phyloP scores from a whole-genome alignment of 2,329 filamentous ascomycete genomes.

The Knufia fluminis region DNA sequence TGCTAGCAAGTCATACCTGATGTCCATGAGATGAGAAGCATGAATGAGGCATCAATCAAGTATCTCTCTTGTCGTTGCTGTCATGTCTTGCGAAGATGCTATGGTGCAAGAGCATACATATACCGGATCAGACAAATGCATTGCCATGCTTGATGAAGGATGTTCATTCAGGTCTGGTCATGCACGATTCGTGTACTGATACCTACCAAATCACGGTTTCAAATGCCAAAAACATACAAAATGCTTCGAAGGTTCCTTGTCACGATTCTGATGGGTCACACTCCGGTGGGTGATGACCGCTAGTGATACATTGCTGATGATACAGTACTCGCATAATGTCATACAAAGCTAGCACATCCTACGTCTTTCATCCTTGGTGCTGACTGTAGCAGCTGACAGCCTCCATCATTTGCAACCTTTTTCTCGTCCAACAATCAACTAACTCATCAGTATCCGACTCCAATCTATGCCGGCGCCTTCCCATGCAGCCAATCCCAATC shows the following conservation, averaged over 20 bases:
- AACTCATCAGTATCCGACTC: neutral
- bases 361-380: neutral
- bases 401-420: neutral
- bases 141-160: neutral
- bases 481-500: neutral
- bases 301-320: neutral
- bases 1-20: neutral
- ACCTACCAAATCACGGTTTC: slow-evolving; percentile 1
- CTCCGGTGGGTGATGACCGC: neutral
- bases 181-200: slow-evolving; percentile 1
- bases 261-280: too few relatives aligned
- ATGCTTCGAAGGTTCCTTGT: neutral
- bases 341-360: neutral
- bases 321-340: neutral
- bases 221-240: slow-evolving; percentile 3
- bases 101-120: neutral
- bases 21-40: neutral
- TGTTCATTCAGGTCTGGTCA: neutral
- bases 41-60: neutral
- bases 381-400: neutral
- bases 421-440: neutral
- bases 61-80: neutral
- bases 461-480: neutral
- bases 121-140: neutral
- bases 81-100: neutral